These are phyloP conservation scores for Tolypocladium tropicale DNA, from an alignment of 2,329 filamentous ascomycete genomes.

Conservation along the genomic window DNA sequence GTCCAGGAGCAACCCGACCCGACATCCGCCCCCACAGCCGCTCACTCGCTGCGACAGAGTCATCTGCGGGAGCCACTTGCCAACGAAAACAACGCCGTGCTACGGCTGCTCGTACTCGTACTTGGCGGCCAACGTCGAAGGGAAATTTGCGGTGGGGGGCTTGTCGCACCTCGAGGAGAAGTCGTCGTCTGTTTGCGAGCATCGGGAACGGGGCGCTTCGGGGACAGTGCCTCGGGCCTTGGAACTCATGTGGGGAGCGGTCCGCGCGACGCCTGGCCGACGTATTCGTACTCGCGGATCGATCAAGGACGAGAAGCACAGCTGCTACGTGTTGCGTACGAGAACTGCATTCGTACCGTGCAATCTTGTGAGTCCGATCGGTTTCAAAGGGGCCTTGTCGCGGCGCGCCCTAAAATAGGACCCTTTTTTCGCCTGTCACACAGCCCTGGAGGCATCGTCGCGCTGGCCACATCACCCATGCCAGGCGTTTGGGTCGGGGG, in stretches of 20 bases:
- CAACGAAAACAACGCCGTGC: no score
- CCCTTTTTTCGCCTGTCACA: no score
- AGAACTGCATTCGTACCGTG: not conserved
- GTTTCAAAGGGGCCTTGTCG: no score
- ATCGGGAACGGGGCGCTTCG: not conserved
- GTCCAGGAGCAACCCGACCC: slow-evolving; percentile 20
- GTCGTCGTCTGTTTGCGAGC: not conserved
- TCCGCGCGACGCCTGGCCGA: not conserved
- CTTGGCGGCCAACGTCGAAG: no score
- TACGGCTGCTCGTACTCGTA: no score
- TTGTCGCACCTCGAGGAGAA: no score
- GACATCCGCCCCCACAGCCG: not conserved
- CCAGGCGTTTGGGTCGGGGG: no score
- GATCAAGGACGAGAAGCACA: not conserved
- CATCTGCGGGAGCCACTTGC: not conserved
- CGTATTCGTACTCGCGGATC: not conserved
- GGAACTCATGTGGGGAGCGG: not conserved
- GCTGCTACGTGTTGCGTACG: not conserved
- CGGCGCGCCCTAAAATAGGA: not conserved
- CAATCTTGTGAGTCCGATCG: no score
- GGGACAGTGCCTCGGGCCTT: not conserved
- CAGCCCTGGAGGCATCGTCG: no score
- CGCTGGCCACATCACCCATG: no score
- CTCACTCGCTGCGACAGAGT: not conserved
- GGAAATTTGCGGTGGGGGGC: not conserved